These are phyloP conservation scores for Acaromyces ingoldii DNA, from an alignment of 1,284 basidiomycete species.

Conservation along the genomic window DNA sequence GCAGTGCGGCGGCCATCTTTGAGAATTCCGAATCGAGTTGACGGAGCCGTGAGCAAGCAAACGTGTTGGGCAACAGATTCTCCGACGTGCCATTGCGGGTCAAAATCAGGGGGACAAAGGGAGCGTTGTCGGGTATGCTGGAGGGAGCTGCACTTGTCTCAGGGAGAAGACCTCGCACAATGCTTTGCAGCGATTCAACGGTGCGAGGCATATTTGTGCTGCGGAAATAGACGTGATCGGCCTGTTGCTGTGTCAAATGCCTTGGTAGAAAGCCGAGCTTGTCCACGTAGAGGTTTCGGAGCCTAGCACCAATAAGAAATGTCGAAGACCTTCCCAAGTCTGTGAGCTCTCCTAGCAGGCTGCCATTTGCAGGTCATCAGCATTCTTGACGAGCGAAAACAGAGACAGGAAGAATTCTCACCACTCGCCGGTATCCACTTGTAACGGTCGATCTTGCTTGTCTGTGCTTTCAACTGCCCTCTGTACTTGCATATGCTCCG, in stretches of 20 bases:
- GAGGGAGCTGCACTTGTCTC: slow-evolving; percentile 2
- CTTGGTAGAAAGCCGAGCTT: slow-evolving; percentile 56
- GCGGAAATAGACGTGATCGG: slow-evolving; percentile 48
- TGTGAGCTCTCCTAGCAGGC: slow-evolving; percentile 72
- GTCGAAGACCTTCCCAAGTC: slow-evolving; percentile 71
- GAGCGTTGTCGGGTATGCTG: slow-evolving; percentile 12
- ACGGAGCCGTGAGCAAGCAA: slow-evolving; percentile 62
- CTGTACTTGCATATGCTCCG: slow-evolving; percentile 15
- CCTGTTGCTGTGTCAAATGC: slow-evolving; percentile 21
- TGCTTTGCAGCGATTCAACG: slow-evolving; percentile 69
- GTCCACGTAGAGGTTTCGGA: slow-evolving; percentile 67
- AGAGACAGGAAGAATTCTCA: slow-evolving; percentile 37
- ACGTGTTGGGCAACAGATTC: slow-evolving; percentile 67
- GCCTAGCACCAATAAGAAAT: slow-evolving; percentile 61
- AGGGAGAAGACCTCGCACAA: slow-evolving; percentile 59
- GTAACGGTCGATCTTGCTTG: slow-evolving; percentile 11
- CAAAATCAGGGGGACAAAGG: slow-evolving; percentile 19
- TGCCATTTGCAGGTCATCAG: no score
- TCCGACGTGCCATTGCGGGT: slow-evolving; percentile 59
- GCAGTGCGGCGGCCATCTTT: slow-evolving; percentile 56
- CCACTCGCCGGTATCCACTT: slow-evolving; percentile 38
- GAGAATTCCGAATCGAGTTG: slow-evolving; percentile 32
- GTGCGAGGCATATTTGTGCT: slow-evolving; percentile 72
- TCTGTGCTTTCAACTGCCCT: slow-evolving; percentile 30
- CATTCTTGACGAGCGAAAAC: no score